Percentiles rank a stretch among this genome's conserved stretches.
Conservation (phyloP, 1,284 basidiomycete genomes). For the Austroboletus rostrupii region DNA sequence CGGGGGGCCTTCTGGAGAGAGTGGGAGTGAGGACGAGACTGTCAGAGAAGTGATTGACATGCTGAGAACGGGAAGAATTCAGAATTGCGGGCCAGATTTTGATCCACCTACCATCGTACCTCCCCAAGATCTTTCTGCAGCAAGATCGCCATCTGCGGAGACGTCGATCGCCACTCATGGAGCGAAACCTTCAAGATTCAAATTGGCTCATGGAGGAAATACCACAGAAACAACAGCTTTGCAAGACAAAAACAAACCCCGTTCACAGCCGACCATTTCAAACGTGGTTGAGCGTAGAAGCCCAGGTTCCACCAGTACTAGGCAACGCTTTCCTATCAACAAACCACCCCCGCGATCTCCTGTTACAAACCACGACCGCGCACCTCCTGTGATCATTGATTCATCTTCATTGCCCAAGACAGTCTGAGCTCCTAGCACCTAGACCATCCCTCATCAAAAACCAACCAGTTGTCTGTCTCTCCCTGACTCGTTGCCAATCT, state of each 20-base stretch:
- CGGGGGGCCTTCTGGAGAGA: constrained; percentile 51
- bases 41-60: constrained; percentile 54
- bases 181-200: constrained; percentile 37
- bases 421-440: constrained; percentile 9
- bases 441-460: constrained; percentile 22
- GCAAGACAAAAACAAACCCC: constrained; percentile 18
- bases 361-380: constrained; percentile 1
- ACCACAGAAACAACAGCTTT: neutral
- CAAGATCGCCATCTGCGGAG: neutral
- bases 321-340: constrained; percentile 15
- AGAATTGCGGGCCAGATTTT: constrained; percentile 51
- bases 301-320: constrained; percentile 3
- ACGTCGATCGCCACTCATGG: constrained; percentile 1
- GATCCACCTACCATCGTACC: neutral
- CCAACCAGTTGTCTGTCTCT: constrained; percentile 3
- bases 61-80: constrained; percentile 52
- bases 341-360: constrained; percentile 6
- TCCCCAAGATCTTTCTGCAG: neutral
- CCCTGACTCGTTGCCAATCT: too few relatives aligned
- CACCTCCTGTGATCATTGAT: constrained; percentile 15
- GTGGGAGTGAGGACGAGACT: constrained; percentile 53
- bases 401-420: constrained; percentile 23
- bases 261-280: constrained; percentile 28
- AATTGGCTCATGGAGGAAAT: constrained; percentile 21
- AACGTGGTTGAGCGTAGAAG: constrained; percentile 27